Evolutionary conservation across 495 filamentous ascomycete genomes (phyloP).

Genomic region (Pseudotulostoma volvatum): DNA sequence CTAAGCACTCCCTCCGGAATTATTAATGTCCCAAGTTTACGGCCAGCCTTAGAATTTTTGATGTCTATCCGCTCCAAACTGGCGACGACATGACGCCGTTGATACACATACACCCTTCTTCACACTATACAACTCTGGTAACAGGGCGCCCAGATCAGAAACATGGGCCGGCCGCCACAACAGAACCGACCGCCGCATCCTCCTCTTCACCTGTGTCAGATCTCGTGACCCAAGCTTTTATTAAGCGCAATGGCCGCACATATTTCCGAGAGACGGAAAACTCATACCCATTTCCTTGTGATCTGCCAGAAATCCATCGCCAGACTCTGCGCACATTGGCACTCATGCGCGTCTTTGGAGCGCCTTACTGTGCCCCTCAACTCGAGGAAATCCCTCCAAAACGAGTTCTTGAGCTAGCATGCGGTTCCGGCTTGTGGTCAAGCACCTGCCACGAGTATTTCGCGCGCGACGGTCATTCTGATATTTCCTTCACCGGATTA

Average conservation of each 20-base stretch:
- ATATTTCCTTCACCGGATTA: slow-evolving; percentile 63
- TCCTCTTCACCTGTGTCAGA: background rate
- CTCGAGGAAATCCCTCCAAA: slow-evolving; percentile 48
- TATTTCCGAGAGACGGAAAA: slow-evolving; percentile 63
- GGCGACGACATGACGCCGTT: too few species aligned
- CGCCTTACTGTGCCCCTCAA: slow-evolving; percentile 57
- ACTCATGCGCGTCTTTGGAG: slow-evolving; percentile 63
- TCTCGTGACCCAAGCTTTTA: slow-evolving; percentile 37
- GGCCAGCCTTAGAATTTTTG: too few species aligned
- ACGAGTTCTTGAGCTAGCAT: slow-evolving; percentile 73
- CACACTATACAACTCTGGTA: background rate
- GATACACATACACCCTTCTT: background rate
- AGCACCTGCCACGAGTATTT: slow-evolving; percentile 69
- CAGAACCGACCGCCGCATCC: background rate
- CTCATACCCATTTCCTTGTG: slow-evolving; percentile 73
- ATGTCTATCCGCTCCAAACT: too few species aligned
- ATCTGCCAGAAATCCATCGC: slow-evolving; percentile 72
- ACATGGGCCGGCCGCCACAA: background rate
- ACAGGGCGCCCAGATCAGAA: background rate
- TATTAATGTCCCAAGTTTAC: too few species aligned
- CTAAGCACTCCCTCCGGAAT: too few species aligned
- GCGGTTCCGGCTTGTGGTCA: slow-evolving; percentile 82
- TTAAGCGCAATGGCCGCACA: slow-evolving; percentile 57
- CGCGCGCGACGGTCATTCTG: slow-evolving; percentile 37
- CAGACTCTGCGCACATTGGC: slow-evolving; percentile 75